These are phyloP conservation scores for Quercus aquifolioides DNA, from an alignment of 306 rosid genomes.

Conservation along the genomic window DNA sequence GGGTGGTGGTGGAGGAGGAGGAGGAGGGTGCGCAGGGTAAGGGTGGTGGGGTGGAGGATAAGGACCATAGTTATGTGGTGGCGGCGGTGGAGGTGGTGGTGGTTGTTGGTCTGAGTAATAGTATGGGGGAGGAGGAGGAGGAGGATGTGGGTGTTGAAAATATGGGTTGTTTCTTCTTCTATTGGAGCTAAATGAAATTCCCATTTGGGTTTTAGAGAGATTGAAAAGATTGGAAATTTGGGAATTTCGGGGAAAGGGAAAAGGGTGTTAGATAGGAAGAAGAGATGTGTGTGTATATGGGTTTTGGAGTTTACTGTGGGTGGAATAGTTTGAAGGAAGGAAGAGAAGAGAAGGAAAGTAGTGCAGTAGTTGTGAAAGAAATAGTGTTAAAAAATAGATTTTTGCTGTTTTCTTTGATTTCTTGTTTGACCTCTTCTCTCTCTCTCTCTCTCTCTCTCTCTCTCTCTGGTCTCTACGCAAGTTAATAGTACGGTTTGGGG, in stretches of 20 bases:
- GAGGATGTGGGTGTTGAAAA: conserved; percentile 35
- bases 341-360: no score
- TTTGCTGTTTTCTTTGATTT: no score
- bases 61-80: conserved; percentile 38
- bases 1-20: not conserved
- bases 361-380: no score
- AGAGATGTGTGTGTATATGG: not conserved
- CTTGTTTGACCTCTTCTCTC: no score
- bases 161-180: conserved; percentile 51
- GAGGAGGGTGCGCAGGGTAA: conserved; percentile 31
- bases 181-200: conserved; percentile 64
- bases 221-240: not conserved
- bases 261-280: not conserved
- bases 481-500: no score
- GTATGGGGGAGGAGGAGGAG: conserved; percentile 33
- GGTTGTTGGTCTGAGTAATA: conserved; percentile 31
- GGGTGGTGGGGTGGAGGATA: conserved; percentile 14
- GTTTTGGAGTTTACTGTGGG: not conserved
- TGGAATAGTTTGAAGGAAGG: not conserved
- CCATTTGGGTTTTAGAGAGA: conserved; percentile 39
- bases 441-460: no score
- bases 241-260: not conserved
- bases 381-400: no score
- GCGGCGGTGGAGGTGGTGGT: conserved; percentile 24
- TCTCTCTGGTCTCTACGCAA: no score